These are phyloP conservation scores for Fusarium setosum DNA, from an alignment of 2,329 filamentous ascomycete species.

Conservation along the genomic window DNA sequence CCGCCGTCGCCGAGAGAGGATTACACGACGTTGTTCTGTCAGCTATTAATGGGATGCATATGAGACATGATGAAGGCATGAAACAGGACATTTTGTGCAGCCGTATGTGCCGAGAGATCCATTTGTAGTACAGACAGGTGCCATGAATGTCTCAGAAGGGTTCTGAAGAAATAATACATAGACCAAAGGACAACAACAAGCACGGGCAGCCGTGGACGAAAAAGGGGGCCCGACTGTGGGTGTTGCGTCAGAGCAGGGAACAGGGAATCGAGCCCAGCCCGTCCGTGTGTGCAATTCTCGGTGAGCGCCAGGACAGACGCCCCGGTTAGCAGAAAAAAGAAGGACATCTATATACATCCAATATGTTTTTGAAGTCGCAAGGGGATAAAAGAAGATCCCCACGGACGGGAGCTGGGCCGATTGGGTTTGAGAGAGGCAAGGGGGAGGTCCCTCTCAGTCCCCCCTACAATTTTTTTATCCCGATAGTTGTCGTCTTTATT, in stretches of 20 bases:
- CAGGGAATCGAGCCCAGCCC: neutral
- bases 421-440: constrained; percentile 8
- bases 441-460: neutral
- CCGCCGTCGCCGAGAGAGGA: no score
- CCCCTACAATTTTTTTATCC: neutral
- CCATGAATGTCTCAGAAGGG: neutral
- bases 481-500: neutral
- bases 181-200: neutral
- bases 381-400: neutral
- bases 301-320: constrained; percentile 28
- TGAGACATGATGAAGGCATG: no score
- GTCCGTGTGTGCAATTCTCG: no score
- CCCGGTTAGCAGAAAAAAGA: constrained; percentile 2
- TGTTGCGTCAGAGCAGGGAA: constrained; percentile 21
- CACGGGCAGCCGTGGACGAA: neutral
- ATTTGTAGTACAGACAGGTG: no score
- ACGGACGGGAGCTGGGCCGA: constrained; percentile 35
- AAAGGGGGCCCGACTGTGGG: constrained; percentile 24
- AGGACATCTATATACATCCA: neutral
- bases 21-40: no score
- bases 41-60: no score
- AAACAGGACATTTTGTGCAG: no score
- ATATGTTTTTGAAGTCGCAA: neutral
- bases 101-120: no score
- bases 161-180: no score